These are phyloP conservation scores for Brassica napus DNA, from an alignment of 345 rosid species.

Conservation along the genomic window DNA sequence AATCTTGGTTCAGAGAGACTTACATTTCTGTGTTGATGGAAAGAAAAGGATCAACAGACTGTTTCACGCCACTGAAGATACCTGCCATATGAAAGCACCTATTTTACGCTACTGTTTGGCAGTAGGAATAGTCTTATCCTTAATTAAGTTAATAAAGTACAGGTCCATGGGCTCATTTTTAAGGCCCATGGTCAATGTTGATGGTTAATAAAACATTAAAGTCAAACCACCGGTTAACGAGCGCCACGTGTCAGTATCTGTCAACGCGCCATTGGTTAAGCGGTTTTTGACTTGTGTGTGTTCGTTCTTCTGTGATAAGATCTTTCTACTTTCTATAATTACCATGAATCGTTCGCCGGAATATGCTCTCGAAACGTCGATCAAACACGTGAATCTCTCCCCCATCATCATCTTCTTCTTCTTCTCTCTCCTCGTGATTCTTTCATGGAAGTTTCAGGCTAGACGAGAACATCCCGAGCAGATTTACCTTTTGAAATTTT, in stretches of 20 bases:
- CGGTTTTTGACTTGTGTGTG: background rate
- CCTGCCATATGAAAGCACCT: conserved; percentile 17
- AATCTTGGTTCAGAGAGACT: background rate
- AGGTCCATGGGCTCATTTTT: background rate
- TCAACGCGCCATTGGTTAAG: conserved; percentile 6
- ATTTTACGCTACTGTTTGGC: background rate
- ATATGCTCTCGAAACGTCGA: conserved; percentile 25
- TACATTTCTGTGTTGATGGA: background rate
- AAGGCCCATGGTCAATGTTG: background rate
- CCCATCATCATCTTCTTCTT: background rate
- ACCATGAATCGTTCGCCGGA: conserved; percentile 26
- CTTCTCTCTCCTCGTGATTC: conserved; percentile 2
- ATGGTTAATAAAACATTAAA: background rate
- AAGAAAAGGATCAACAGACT: background rate
- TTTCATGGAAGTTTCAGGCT: conserved; percentile 20
- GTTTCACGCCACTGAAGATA: conserved; percentile 4
- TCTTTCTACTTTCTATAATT: conserved; percentile 3
- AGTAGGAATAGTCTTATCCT: too few species aligned
- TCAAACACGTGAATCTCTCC: conserved; percentile 4
- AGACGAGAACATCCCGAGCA: background rate
- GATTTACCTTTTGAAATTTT: conserved; percentile 2
- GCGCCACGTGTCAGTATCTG: conserved; percentile 4
- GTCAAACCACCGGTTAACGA: background rate
- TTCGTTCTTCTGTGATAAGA: background rate
- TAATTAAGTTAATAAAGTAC: too few species aligned